These are phyloP conservation scores for Geotrichum phurueaensis DNA, from an alignment of 1,139 yeast species.

Conservation along the genomic window DNA sequence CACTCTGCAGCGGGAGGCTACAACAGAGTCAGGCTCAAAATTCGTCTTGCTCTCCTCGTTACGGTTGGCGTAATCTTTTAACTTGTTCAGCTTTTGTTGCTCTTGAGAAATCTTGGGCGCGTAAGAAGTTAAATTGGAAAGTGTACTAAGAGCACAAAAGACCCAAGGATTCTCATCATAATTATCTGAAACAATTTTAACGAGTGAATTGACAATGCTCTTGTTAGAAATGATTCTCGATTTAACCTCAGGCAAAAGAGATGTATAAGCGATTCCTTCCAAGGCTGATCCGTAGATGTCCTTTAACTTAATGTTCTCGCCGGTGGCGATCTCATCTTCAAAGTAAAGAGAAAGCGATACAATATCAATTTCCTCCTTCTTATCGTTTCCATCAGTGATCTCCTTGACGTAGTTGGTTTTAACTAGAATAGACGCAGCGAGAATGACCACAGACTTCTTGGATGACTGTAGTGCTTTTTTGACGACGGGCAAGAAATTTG, in stretches of 20 bases:
- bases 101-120: slow-evolving; percentile 33
- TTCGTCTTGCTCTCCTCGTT: slow-evolving; percentile 18
- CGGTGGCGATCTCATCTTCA: slow-evolving; percentile 27
- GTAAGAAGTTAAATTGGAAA: slow-evolving; percentile 33
- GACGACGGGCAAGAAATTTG: slow-evolving; percentile 28
- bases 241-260: slow-evolving; percentile 32
- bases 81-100: slow-evolving; percentile 29
- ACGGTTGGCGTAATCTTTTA: slow-evolving; percentile 33
- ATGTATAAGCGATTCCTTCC: slow-evolving; percentile 39
- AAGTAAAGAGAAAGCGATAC: slow-evolving; percentile 30
- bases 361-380: slow-evolving; percentile 24
- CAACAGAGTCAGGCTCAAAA: slow-evolving; percentile 25
- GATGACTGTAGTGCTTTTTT: slow-evolving; percentile 25
- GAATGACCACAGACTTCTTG: slow-evolving; percentile 26
- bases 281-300: slow-evolving; percentile 28
- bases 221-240: slow-evolving; percentile 24
- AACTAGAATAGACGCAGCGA: slow-evolving; percentile 36
- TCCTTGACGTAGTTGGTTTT: slow-evolving; percentile 26
- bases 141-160: slow-evolving; percentile 33
- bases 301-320: slow-evolving; percentile 12
- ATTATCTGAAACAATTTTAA: slow-evolving; percentile 17
- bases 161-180: slow-evolving; percentile 25
- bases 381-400: slow-evolving; percentile 12
- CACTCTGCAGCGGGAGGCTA: slow-evolving; percentile 25
- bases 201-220: slow-evolving; percentile 23